Percentiles rank a stretch among this genome's conserved stretches.
These are phyloP conservation scores for Monilinia vaccinii-corymbosi DNA, from an alignment of 2,329 filamentous ascomycete species.

Conservation along the genomic window DNA sequence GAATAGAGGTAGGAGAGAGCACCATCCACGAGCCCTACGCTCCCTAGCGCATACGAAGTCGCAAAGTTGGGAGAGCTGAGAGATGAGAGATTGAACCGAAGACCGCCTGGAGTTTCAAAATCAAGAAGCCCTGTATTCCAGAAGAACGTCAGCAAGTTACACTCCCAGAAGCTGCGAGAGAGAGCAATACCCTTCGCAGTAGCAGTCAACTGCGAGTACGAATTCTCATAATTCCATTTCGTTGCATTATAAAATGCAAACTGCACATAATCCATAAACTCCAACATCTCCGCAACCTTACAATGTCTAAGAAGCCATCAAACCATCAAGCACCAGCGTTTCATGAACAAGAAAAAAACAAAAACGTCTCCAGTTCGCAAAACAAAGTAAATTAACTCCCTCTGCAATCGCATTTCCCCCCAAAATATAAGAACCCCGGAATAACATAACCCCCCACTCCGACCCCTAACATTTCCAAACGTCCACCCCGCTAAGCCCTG, in stretches of 20 bases:
- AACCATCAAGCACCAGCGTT: not conserved
- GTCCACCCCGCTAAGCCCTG: not conserved
- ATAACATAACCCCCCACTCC: slow-evolving; percentile 8
- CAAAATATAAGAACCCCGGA: slow-evolving; percentile 1
- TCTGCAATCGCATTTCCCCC: not conserved
- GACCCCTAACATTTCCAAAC: not conserved
- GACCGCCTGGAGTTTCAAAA: slow-evolving; percentile 75
- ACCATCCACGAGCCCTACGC: slow-evolving; percentile 84
- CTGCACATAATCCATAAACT: slow-evolving; percentile 97
- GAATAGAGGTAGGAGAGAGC: slow-evolving; percentile 97
- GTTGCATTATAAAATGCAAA: slow-evolving; percentile 80
- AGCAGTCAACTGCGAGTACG: slow-evolving; percentile 76
- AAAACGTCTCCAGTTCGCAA: not conserved
- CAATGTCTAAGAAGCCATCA: not conserved
- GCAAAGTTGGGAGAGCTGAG: slow-evolving; percentile 89
- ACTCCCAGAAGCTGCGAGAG: slow-evolving; percentile 3
- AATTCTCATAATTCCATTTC: slow-evolving; percentile 86
- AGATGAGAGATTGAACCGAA: slow-evolving; percentile 81
- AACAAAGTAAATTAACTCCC: not conserved
- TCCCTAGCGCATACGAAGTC: slow-evolving; percentile 86
- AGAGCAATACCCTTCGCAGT: slow-evolving; percentile 58
- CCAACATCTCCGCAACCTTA: slow-evolving; percentile 54
- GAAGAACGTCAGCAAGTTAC: slow-evolving; percentile 16
- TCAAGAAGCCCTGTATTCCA: slow-evolving; percentile 62
- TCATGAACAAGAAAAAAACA: not conserved